These are phyloP conservation scores for Platanthera zijinensis DNA, from an alignment of 106 monocot species.

Conservation along the genomic window DNA sequence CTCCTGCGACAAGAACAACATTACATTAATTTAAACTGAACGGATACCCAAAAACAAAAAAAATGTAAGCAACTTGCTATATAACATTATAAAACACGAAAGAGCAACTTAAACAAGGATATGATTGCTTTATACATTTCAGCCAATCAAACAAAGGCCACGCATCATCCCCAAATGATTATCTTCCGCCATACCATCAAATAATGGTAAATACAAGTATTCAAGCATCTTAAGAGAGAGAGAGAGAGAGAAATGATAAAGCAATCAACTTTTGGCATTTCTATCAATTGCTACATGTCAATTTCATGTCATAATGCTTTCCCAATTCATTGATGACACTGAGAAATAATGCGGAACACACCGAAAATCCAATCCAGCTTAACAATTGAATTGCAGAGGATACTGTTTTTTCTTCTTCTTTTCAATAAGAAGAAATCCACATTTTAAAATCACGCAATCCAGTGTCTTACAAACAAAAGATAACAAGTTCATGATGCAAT, in stretches of 20 bases:
- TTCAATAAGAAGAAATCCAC: background rate
- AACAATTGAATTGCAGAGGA: background rate
- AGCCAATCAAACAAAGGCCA: background rate
- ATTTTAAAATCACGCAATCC: background rate
- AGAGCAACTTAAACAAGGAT: background rate
- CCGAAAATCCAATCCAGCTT: background rate
- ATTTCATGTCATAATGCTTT: background rate
- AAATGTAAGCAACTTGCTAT: background rate
- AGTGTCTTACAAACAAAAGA: background rate
- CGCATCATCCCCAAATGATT: background rate
- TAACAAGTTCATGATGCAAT: background rate
- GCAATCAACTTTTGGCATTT: background rate
- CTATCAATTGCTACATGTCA: background rate
- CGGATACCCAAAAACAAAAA: background rate
- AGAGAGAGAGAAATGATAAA: background rate
- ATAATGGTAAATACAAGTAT: background rate
- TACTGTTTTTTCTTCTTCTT: background rate
- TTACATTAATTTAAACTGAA: background rate
- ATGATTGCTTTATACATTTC: too few relatives aligned
- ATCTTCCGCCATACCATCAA: background rate
- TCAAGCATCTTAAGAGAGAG: background rate
- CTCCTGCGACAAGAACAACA: slow-evolving; percentile 8
- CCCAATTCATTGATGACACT: background rate
- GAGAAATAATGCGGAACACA: background rate
- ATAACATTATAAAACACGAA: background rate